These are phyloP conservation scores for Xerocomus nothofagi DNA, from an alignment of 1,284 basidiomycete species.

Conservation along the genomic window DNA sequence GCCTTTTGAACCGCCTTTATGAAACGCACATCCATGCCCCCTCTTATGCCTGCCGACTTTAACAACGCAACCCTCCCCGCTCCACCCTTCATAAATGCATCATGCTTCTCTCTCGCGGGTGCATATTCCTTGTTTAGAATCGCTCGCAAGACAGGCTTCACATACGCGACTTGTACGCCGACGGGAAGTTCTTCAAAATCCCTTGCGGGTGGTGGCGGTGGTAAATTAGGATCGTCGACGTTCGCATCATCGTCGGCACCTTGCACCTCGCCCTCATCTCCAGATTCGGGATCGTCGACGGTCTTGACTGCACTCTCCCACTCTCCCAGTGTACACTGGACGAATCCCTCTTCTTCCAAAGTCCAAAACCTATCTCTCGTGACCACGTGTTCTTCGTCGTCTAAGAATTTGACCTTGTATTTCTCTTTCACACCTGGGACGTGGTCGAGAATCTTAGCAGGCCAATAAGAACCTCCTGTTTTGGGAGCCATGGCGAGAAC, in stretches of 20 bases:
- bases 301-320: conserved; percentile 48
- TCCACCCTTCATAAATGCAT: conserved; percentile 59
- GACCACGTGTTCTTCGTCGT: conserved; percentile 44
- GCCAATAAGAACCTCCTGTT: conserved; percentile 54
- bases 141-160: conserved; percentile 59
- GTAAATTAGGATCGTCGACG: conserved; percentile 35
- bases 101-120: conserved; percentile 51
- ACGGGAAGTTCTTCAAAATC: conserved; percentile 50
- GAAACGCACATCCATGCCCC: conserved; percentile 51
- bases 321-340: conserved; percentile 56
- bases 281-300: conserved; percentile 49
- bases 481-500: conserved; percentile 52
- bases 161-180: conserved; percentile 60
- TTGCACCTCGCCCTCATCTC: conserved; percentile 43
- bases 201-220: conserved; percentile 39
- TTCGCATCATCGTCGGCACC: conserved; percentile 28
- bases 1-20: conserved; percentile 48
- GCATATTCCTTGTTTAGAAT: conserved; percentile 55
- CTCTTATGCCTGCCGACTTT: conserved; percentile 50
- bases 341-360: conserved; percentile 55
- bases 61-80: conserved; percentile 43
- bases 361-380: conserved; percentile 55
- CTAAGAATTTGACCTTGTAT: conserved; percentile 59
- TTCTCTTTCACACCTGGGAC: conserved; percentile 37
- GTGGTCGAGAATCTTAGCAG: conserved; percentile 58